A percentile compares a stretch with the other conserved stretches of the same genome.
Evolutionary conservation across 495 filamentous ascomycete genomes (phyloP).

Genomic region (Talaromyces trachyspermus): DNA sequence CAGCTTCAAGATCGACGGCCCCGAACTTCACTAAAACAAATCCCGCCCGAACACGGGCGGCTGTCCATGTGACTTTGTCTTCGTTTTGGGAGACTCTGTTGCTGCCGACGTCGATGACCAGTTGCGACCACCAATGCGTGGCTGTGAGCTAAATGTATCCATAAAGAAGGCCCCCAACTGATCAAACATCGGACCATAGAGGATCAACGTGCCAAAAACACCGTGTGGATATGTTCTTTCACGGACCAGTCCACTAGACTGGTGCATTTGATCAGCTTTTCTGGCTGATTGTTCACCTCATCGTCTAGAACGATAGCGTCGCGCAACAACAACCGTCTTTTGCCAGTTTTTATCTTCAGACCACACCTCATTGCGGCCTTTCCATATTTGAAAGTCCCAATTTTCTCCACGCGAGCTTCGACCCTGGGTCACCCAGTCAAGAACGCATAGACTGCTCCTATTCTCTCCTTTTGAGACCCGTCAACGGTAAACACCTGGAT

Average conservation of each 20-base stretch:
- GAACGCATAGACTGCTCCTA: slow-evolving; percentile 58
- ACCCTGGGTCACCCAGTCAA: slow-evolving; percentile 91
- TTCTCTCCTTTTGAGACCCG: slow-evolving; percentile 32
- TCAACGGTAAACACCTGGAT: slow-evolving; percentile 67
- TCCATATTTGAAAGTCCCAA: slow-evolving; percentile 75
- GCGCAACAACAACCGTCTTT: slow-evolving; percentile 62
- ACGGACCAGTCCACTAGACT: slow-evolving; percentile 31
- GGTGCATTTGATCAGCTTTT: slow-evolving; percentile 14
- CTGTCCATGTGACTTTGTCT: slow-evolving; percentile 73
- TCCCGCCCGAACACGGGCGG: slow-evolving; percentile 65
- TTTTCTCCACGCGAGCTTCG: slow-evolving; percentile 81
- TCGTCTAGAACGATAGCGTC: slow-evolving; percentile 74
- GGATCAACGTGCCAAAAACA: slow-evolving; percentile 75
- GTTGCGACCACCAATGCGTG: slow-evolving; percentile 77
- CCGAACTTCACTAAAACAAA: slow-evolving; percentile 87
- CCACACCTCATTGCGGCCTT: slow-evolving; percentile 83
- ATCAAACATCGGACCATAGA: slow-evolving; percentile 66
- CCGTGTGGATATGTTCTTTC: slow-evolving; percentile 42
- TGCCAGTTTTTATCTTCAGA: slow-evolving; percentile 27
- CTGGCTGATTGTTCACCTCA: slow-evolving; percentile 16
- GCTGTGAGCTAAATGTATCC: slow-evolving; percentile 63
- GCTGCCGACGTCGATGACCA: slow-evolving; percentile 45
- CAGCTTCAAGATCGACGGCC: slow-evolving; percentile 53
- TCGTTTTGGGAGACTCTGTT: slow-evolving; percentile 41
- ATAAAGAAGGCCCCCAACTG: slow-evolving; percentile 62